Evolutionary conservation across 2,329 filamentous ascomycete genomes (phyloP), one percentile per base, ranked within the genome.

Genomic region (Drechslerella dactyloides): DNA sequence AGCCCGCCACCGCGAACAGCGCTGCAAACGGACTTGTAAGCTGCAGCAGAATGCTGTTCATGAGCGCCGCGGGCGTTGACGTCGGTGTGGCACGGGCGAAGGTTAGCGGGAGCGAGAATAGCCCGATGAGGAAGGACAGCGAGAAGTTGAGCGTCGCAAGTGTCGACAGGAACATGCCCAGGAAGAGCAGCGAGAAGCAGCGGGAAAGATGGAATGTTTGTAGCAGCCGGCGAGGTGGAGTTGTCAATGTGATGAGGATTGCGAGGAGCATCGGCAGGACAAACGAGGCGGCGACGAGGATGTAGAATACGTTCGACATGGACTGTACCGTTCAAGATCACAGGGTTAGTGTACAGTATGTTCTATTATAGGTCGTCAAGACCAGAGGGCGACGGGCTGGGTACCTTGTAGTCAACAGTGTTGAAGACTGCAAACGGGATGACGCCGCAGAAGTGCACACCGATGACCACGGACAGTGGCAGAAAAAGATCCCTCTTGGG

Each of bases 121-220:
- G 82, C 40, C 94, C 94, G 56, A 97, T 83, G 40, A 96, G 83
- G 78, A 97, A 89, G 53, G 91, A 88, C 13, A 97, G 87, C 1
- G 90, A 92, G 83, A 99, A 99, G 81, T 99, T 99, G 57, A 99
- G 85, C 0, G 93, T 99, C 1, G 94, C 93, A 11, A 99, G 88
- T 0, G 93, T 89, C 11, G 93, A 93, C 74, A 99, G 87, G 76
- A 91, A 93, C 82, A 97, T 90, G 76, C 94, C 94, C 0, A 97
- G 85, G 8, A 96, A 83, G 11, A 99, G 86, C n/a, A 97, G 86
- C 4, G 92, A 96, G 82, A 97, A 92, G 66, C 89, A 94, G 78
- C 96, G 93, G 74, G 92, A 87, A 57, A 97, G 85, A 53, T 87
- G 85, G 77, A 89, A 87, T 77, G 89, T 77, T 93, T 90, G 2